Evolutionary conservation across 768 basidiomycete genomes (phyloP).

Genomic region (Hydnum rufescens): DNA sequence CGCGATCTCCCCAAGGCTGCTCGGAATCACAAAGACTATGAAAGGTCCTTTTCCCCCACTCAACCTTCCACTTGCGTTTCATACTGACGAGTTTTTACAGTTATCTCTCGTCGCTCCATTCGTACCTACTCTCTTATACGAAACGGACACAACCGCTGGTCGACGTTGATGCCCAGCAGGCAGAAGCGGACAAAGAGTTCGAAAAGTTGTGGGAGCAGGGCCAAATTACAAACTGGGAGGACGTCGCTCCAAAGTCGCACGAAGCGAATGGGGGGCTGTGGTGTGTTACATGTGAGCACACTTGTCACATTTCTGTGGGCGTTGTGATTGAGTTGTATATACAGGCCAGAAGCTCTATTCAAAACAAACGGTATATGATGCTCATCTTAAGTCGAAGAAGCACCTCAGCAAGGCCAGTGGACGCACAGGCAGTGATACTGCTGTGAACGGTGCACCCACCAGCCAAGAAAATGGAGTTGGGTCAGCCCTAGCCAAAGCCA

Average conservation of each 20-base stretch:
- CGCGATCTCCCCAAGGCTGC: conserved; percentile 47
- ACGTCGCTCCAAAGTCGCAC: conserved; percentile 23
- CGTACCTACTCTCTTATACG: conserved; percentile 71
- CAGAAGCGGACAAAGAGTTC: conserved; percentile 48
- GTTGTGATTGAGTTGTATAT: background rate
- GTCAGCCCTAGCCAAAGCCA: conserved; percentile 5
- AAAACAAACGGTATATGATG: conserved; percentile 95
- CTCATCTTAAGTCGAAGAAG: conserved; percentile 88
- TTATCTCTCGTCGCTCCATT: conserved; percentile 65
- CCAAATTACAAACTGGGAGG: conserved; percentile 59
- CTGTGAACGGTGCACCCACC: conserved; percentile 4
- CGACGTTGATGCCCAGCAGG: conserved; percentile 50
- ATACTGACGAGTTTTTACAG: conserved; percentile 21
- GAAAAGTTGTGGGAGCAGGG: conserved; percentile 59
- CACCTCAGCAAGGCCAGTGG: conserved; percentile 79
- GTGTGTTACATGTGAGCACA: conserved; percentile 74
- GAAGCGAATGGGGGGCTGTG: conserved; percentile 56
- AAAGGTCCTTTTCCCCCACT: conserved; percentile 35
- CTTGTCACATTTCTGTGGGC: conserved; percentile 4
- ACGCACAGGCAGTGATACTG: conserved; percentile 20
- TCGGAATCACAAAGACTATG: conserved; percentile 55
- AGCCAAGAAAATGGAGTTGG: background rate
- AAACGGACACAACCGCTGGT: conserved; percentile 69
- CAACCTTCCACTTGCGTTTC: background rate
- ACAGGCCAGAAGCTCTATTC: conserved; percentile 86